These are phyloP conservation scores for Penicillium angulare DNA, from an alignment of 495 filamentous ascomycete species.

Conservation along the genomic window DNA sequence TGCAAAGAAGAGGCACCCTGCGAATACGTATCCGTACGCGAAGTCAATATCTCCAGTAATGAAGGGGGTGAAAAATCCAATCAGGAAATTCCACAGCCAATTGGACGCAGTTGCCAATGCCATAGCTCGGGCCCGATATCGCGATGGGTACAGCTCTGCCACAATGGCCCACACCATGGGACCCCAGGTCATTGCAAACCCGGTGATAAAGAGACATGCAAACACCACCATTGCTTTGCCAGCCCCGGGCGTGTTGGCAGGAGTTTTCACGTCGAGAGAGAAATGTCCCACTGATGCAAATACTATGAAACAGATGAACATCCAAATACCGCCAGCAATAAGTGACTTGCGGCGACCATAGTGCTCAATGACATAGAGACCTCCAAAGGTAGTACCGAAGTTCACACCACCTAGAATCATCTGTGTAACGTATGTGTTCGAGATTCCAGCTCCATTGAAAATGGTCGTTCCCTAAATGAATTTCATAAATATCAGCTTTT, in stretches of 20 bases:
- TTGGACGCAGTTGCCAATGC: constrained; percentile 77
- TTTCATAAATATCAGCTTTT: not conserved
- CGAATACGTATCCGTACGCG: constrained; percentile 77
- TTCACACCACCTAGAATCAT: constrained; percentile 75
- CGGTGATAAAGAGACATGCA: constrained; percentile 60
- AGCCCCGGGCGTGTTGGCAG: constrained; percentile 53
- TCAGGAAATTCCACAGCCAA: constrained; percentile 86
- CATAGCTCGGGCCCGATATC: constrained; percentile 72
- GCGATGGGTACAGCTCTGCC: constrained; percentile 77
- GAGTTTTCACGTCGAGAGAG: constrained; percentile 50
- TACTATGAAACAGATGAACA: constrained; percentile 68
- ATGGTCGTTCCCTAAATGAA: constrained; percentile 58
- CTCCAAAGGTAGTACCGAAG: constrained; percentile 65
- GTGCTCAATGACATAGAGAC: constrained; percentile 66
- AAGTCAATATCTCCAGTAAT: constrained; percentile 68
- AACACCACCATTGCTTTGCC: constrained; percentile 72
- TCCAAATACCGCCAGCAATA: constrained; percentile 64
- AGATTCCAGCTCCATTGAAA: constrained; percentile 65
- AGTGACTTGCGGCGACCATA: constrained; percentile 66
- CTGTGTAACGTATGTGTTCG: constrained; percentile 64
- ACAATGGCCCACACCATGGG: constrained; percentile 79
- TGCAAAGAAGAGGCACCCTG: constrained; percentile 61
- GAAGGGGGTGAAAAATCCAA: constrained; percentile 77
- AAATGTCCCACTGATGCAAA: constrained; percentile 69
- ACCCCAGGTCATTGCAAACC: constrained; percentile 70